These are phyloP conservation scores for Stygiomarasmius scandens DNA, from an alignment of 1,284 basidiomycete species.

Conservation along the genomic window DNA sequence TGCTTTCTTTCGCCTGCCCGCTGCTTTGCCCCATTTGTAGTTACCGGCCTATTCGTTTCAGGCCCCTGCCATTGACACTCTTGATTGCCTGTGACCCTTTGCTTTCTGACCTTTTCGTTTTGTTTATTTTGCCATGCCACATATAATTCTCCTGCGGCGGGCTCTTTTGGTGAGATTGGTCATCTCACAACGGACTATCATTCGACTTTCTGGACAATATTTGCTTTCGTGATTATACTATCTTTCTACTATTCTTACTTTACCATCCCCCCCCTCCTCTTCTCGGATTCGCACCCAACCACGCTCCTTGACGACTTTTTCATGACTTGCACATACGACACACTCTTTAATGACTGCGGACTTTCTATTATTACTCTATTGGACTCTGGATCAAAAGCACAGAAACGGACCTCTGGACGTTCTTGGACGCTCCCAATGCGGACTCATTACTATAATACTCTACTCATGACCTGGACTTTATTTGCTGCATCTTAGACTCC, in stretches of 20 bases:
- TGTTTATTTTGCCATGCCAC: background rate
- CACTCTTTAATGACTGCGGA: background rate
- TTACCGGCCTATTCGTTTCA: no score
- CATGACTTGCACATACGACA: background rate
- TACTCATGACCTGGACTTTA: background rate
- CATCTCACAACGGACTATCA: slow-evolving; percentile 2
- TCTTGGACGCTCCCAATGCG: no score
- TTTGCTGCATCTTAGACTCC: no score
- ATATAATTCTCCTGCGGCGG: background rate
- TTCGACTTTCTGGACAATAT: background rate
- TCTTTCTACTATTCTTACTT: background rate
- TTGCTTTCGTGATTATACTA: slow-evolving; percentile 4
- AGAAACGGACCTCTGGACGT: background rate
- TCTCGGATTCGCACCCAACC: slow-evolving; percentile 10
- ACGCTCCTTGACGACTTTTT: slow-evolving; percentile 13
- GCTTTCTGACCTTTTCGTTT: slow-evolving; percentile 1
- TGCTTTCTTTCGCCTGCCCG: background rate
- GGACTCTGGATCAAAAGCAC: background rate
- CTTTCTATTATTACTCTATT: background rate
- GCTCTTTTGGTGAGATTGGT: slow-evolving; percentile 2
- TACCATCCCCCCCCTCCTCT: background rate
- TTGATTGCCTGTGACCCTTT: background rate
- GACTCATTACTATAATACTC: no score
- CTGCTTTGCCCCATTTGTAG: background rate
- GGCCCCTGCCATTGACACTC: background rate